Percentiles rank a stretch among this genome's conserved stretches.
These are phyloP conservation scores for Verticillium klebahnii DNA, from an alignment of 2,329 filamentous ascomycete genomes.

Conservation along the genomic window DNA sequence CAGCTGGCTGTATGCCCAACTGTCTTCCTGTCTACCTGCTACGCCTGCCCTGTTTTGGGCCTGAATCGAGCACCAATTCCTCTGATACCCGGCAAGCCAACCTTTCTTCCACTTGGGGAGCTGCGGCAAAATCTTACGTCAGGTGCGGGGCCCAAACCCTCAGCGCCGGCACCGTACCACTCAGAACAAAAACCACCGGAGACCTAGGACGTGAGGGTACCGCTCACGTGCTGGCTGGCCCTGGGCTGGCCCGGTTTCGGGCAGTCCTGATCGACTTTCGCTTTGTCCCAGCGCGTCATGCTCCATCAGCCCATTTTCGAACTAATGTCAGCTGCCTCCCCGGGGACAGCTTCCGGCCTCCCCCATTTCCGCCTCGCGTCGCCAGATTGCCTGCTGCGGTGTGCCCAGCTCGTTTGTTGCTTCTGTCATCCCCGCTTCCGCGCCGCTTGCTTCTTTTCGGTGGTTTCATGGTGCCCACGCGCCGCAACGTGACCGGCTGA, in stretches of 20 bases:
- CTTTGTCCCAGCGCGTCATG: not conserved
- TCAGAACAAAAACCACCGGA: not conserved
- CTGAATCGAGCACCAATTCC: not conserved
- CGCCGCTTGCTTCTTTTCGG: not conserved
- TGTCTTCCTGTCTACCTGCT: not conserved
- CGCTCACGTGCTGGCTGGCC: not conserved
- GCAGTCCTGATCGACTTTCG: not conserved
- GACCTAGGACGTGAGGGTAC: not conserved
- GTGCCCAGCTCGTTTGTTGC: not conserved
- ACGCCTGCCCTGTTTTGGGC: not conserved
- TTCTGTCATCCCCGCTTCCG: not conserved
- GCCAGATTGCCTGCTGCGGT: not conserved
- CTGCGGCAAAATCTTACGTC: not conserved
- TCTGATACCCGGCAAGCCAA: not conserved
- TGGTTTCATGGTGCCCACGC: not conserved
- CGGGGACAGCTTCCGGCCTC: not conserved
- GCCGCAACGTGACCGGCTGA: not conserved
- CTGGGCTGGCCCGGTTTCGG: not conserved
- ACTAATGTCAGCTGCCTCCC: not conserved
- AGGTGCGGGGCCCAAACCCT: not conserved
- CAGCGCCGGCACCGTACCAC: not conserved
- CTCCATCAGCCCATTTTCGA: not conserved
- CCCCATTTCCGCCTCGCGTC: not conserved
- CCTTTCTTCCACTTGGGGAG: not conserved
- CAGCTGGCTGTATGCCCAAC: not conserved